Base-by-base conservation (phyloP, 371 early-diverging fungal species). In the Smittium mucronatum region DNA sequence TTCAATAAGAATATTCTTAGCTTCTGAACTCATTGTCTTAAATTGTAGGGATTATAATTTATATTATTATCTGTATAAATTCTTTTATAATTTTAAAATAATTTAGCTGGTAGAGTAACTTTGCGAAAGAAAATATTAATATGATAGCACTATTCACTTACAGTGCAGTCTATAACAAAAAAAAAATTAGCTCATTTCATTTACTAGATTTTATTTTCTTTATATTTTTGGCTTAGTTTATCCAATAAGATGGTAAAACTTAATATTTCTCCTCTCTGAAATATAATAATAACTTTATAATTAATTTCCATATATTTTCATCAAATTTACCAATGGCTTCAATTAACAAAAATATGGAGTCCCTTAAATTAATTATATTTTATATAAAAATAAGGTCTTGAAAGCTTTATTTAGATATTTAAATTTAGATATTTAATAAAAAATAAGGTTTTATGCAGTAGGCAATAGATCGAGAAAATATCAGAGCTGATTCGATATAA, bases 181-280 rank as follows among this genome's bases (percentile, higher is more conserved):
- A 47, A 47, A 47, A 11, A 11, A 11, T 47, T 47, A 11, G 21
- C 21, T 11, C 21, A 47, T 47, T 47, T 47, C 5, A 47, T 47
- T 47, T 21, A 47, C 47, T 47, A 11, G 21, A 11, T 47, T 47
- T 47, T 47, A 47, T 47, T 47, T 5, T 11, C 47, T 47, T 47
- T 47, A 47, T 5, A 47, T 47, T 21, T 47, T 47, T 21, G 47
- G 47, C 11, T 47, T 47, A 47, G 5, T 47, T 47, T 47, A 47
- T 47, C 47, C 47, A 47, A 47, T 47, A 47, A 47, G 47, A 47
- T 47, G 47, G 47, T 47, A 47, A 47, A 47, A 47, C 47, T 47
- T 47, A 47, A 47, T 47, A 47, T 47, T 5, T 21, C 47, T 47
- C 47, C 47, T 47, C 47, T 47, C 47, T 47, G 47, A 47, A 47